Base-by-base conservation (phyloP, 2,329 filamentous ascomycete genomes). In the Ophiostoma sp. region DNA sequence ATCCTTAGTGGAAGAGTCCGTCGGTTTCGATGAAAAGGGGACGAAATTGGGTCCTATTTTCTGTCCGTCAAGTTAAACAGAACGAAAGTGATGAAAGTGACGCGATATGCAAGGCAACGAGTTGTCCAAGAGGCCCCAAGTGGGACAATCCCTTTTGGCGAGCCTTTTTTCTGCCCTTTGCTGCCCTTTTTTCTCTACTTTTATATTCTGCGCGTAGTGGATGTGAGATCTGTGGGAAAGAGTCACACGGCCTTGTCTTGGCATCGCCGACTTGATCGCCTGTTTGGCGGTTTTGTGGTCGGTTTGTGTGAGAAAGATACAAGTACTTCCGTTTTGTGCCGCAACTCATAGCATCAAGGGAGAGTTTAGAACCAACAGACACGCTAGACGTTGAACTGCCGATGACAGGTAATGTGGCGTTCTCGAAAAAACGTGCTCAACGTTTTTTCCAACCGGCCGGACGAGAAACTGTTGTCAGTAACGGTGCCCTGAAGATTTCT, bases 21-120 rank as follows among this genome's bases (percentile, higher is more conserved):
- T 69, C 64, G 64, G 45, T 52, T 69, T 69, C 42, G 64, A 52
- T 22, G 17, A 69, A 69, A 50, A 52, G 64, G 64, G 42, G 64
- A 8, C 42, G 63, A 36, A 48, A 52, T 52, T 52, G 17, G 36
- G 36, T 17, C 45, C 25, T 69, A 33, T 33, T 33, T 52, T n/a
- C 57, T 61, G 19, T 3, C 9, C 15, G 17, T 48, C 15, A 48
- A 48, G 9, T 12, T 12, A 57, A 36, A 31, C 17, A 28, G 50
- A n/a, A 12, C 39, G n/a, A 57, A 39, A 39, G 33, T 36, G 12
- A 22, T 3, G n/a, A 15, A 15, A 28, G 12, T 28, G 36, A 28
- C 22, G n/a, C 36, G 36, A 64, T 66, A 45, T 66, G 36, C 22
- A 28, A 28, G 36, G 36, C 61, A 15, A 25, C 50, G 25, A 55